Conservation (phyloP, 148 eudicot species). For the Tetragonia tetragonoides region DNA sequence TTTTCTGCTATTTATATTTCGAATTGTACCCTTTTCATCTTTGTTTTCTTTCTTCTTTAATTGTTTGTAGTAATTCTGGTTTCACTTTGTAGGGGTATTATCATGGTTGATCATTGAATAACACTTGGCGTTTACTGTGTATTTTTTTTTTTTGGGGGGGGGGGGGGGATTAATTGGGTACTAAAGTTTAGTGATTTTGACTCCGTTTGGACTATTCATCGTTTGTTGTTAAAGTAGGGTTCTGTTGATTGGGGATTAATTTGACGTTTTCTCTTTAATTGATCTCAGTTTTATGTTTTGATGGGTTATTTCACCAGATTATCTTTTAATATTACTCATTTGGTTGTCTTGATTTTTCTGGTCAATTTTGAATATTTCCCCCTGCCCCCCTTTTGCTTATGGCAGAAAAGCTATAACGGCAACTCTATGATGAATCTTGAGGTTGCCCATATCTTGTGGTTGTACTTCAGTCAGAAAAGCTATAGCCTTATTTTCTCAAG, state of each 20-base stretch:
- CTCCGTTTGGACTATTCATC: not conserved
- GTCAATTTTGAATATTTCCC: not conserved
- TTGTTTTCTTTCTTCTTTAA: not conserved
- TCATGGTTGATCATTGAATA: constrained; percentile 8
- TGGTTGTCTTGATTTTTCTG: not conserved
- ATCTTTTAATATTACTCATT: not conserved
- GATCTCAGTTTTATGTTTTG: not conserved
- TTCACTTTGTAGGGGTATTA: constrained; percentile 1
- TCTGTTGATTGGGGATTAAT: not conserved
- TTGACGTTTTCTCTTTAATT: not conserved
- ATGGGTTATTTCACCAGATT: not conserved
- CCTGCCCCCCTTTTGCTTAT: not conserved
- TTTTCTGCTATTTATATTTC: not conserved
- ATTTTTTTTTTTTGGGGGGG: not conserved
- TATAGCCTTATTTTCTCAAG: not conserved
- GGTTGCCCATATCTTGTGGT: not conserved
- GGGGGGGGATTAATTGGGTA: not conserved
- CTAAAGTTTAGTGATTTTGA: not conserved
- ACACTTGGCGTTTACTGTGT: not conserved
- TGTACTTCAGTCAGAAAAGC: not conserved
- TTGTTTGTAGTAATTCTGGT: not conserved
- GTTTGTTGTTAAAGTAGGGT: not conserved
- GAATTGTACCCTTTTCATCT: not conserved
- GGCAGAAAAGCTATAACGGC: not conserved
- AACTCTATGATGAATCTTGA: not conserved